phyloP scores from a whole-genome alignment of 805 yeast species.

The Tetrapisispora namnaoensis region DNA sequence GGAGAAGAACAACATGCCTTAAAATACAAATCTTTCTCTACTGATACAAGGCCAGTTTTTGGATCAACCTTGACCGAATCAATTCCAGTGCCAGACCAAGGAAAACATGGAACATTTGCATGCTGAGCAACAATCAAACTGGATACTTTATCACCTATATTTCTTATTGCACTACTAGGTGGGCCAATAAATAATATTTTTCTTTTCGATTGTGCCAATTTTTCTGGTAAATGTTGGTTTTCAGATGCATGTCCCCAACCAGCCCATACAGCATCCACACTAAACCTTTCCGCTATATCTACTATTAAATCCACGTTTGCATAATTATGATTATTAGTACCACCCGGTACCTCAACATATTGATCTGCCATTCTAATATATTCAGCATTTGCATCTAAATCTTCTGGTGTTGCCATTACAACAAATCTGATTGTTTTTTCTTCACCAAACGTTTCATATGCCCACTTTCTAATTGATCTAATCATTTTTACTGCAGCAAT shows the following conservation, averaged over 20 bases:
- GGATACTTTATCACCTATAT: slow-evolving; percentile 95
- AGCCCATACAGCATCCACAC: slow-evolving; percentile 99
- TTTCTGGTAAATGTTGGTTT: slow-evolving; percentile 89
- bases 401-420: slow-evolving; percentile 99
- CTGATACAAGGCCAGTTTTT: slow-evolving; percentile 73
- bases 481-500: slow-evolving; percentile 98
- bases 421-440: slow-evolving; percentile 89
- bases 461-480: slow-evolving; percentile 96
- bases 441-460: slow-evolving; percentile 94
- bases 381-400: slow-evolving; percentile 91
- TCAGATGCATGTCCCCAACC: slow-evolving; percentile 99
- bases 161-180: slow-evolving; percentile 98
- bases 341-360: slow-evolving; percentile 97
- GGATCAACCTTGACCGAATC: slow-evolving; percentile 65
- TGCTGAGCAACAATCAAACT: slow-evolving; percentile 99
- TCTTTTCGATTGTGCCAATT: slow-evolving; percentile 81
- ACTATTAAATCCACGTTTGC: slow-evolving; percentile 97
- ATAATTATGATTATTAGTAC: slow-evolving; percentile 95
- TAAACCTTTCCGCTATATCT: slow-evolving; percentile 92
- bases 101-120: slow-evolving; percentile 96
- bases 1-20: slow-evolving; percentile 83
- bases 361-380: slow-evolving; percentile 99
- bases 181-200: slow-evolving; percentile 94
- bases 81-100: slow-evolving; percentile 99
- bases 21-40: slow-evolving; percentile 69